Evolutionary conservation across 495 filamentous ascomycete species (phyloP).

Genomic region (Aspergillus taichungensis): DNA sequence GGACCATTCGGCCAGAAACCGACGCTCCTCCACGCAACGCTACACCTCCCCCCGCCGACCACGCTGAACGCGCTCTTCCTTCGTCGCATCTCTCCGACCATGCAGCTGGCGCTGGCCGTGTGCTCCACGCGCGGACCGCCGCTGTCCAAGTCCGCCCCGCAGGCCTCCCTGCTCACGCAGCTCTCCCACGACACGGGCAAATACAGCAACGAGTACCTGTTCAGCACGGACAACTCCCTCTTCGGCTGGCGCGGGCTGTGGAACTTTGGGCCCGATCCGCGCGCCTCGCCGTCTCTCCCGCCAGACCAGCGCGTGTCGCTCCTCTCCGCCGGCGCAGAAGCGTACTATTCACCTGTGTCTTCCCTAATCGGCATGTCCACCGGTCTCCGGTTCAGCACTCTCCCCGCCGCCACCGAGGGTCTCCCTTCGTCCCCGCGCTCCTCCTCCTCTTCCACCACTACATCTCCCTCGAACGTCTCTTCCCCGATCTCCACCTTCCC

Average conservation of each 20-base stretch:
- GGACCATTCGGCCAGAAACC: constrained; percentile 35
- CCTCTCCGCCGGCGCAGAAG: constrained; percentile 79
- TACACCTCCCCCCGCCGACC: constrained; percentile 71
- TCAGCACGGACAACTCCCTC: constrained; percentile 83
- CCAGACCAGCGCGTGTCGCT: constrained; percentile 24
- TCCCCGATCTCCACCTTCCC: constrained; percentile 53
- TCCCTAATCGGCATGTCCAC: constrained; percentile 78
- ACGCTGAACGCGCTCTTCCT: constrained; percentile 84
- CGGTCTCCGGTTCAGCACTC: constrained; percentile 79
- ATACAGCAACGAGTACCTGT: constrained; percentile 83
- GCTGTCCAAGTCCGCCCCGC: constrained; percentile 35
- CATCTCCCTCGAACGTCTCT: constrained; percentile 13
- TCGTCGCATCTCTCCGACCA: constrained; percentile 66
- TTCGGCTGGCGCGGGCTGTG: constrained; percentile 83
- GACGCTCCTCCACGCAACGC: constrained; percentile 75
- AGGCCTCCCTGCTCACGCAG: constrained; percentile 55
- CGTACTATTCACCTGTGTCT: constrained; percentile 90
- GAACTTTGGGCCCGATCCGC: constrained; percentile 83
- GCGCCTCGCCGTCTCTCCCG: constrained; percentile 17
- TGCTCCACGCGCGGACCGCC: constrained; percentile 60
- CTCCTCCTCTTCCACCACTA: constrained; percentile 9
- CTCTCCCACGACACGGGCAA: constrained; percentile 82
- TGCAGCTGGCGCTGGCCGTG: constrained; percentile 70
- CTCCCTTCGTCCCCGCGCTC: constrained; percentile 16
- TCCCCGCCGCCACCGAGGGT: constrained; percentile 68